phyloP scores from a whole-genome alignment of 108 stramenopile genomes.

The Nannochloropsis salina region DNA sequence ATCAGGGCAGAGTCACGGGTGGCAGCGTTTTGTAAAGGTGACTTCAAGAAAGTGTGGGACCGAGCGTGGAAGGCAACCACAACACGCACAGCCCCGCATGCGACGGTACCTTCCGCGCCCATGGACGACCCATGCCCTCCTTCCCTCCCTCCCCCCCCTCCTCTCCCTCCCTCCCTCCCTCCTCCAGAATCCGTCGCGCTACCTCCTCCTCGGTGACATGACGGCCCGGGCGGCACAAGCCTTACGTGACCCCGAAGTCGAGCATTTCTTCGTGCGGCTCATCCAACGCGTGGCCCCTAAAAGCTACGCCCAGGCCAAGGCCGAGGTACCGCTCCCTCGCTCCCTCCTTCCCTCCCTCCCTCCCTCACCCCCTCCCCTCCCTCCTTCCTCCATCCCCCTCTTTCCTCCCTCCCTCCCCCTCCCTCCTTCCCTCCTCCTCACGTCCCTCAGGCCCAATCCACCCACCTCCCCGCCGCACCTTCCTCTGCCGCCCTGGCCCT shows the following conservation, averaged over 20 bases:
- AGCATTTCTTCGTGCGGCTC: constrained; percentile 77
- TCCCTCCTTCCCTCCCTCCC: not conserved
- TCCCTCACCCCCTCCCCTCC: not conserved
- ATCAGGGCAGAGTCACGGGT: not conserved
- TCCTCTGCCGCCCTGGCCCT: constrained; percentile 83
- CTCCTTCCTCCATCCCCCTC: not conserved
- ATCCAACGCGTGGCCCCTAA: constrained; percentile 92
- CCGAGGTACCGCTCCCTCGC: constrained; percentile 62
- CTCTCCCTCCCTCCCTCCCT: not conserved
- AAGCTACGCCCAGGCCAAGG: constrained; percentile 77
- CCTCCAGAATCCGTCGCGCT: constrained; percentile 55
- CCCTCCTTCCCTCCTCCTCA: not conserved
- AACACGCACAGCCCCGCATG: no score
- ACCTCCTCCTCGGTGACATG: constrained; percentile 62
- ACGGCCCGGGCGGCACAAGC: constrained; percentile 64
- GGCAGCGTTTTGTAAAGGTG: no score
- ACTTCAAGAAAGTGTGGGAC: no score
- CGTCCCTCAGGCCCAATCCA: constrained; percentile 54
- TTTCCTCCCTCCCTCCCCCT: not conserved
- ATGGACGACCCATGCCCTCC: not conserved
- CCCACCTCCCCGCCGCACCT: constrained; percentile 75
- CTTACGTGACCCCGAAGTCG: constrained; percentile 64
- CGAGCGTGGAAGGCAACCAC: no score
- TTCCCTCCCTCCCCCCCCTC: not conserved
- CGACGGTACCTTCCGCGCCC: not conserved